Base-by-base conservation (phyloP, 2,329 filamentous ascomycete species). In the Ceratocystis smalleyi region DNA sequence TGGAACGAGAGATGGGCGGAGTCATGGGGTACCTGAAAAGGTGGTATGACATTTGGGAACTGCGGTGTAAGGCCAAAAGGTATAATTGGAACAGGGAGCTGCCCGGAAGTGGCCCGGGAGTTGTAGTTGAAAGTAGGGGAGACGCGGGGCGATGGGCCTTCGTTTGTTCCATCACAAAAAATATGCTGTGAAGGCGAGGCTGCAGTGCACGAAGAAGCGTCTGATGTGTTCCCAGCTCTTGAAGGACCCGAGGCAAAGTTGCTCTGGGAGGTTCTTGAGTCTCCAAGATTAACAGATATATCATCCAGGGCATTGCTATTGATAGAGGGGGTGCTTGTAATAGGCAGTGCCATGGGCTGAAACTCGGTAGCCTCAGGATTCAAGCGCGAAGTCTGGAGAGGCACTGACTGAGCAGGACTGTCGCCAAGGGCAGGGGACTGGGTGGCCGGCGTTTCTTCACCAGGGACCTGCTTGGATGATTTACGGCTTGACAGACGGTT, bases 321-420 rank as follows among this genome's bases (percentile, higher is more conserved):
- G 12, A 35, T n/a, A 19, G 27, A 57, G 12, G 27, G 17, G n/a
- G 54, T 17, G 24, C 30, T n/a, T n/a, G 6, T 5, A 32, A 35
- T 8, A 30, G 8, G 54, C 27, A n/a, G 27, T 17, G n/a, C 19
- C 60, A 51, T 62, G 15, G 60, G 60, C 3, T 47, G 43, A 19
- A 62, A 62, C 32, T 62, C 60, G 40, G 24, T 51, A 51, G 60
- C 60, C 40, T 30, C 45, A 12, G 60, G 60, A 22, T 62, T 62
- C 3, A 62, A 45, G n/a, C 43, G 45, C 2, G 27, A 62, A 27
- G n/a, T 19, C 10, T 10, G 60, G 15, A 30, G 43, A 32, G 43
- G 7, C 40, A 17, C 30, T 7, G 43, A 8, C 17, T 35, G 24
- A 22, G 15, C n/a, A 62, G 24, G 5, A 10, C 19, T 12, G 15